These are phyloP conservation scores for Colletotrichum caudatum DNA, from an alignment of 2,329 filamentous ascomycete genomes.

Conservation along the genomic window DNA sequence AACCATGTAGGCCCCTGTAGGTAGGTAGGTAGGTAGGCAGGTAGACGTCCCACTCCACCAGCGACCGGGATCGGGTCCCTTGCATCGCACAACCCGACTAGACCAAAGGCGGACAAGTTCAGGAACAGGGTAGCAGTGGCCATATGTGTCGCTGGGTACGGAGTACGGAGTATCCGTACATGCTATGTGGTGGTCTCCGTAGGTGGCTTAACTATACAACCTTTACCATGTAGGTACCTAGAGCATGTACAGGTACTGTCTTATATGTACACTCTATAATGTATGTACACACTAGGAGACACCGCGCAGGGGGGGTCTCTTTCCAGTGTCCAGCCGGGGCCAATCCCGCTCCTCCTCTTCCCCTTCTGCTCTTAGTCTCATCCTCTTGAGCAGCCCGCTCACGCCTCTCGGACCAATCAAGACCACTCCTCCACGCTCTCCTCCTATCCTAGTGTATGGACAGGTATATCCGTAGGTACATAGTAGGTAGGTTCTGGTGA, in stretches of 20 bases:
- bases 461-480: too few species aligned
- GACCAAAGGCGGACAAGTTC: constrained; percentile 31
- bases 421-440: background rate
- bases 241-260: too few species aligned
- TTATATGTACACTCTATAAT: too few species aligned
- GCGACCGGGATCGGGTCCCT: constrained; percentile 11
- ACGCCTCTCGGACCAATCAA: background rate
- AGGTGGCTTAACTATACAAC: too few species aligned
- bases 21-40: too few species aligned
- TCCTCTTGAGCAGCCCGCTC: background rate
- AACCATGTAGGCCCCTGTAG: too few species aligned
- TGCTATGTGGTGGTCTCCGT: too few species aligned
- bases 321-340: constrained; percentile 26
- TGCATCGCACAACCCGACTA: constrained; percentile 28
- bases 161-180: too few species aligned
- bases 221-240: too few species aligned
- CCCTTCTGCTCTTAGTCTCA: background rate
- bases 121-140: constrained; percentile 29
- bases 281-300: background rate
- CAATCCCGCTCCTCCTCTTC: constrained; percentile 22
- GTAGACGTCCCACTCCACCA: background rate
- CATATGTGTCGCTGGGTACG: too few species aligned
- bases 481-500: background rate
- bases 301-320: constrained; percentile 30
- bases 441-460: too few species aligned